Conservation (phyloP, 805 yeast genomes). For the Yarrowia hollandica region DNA sequence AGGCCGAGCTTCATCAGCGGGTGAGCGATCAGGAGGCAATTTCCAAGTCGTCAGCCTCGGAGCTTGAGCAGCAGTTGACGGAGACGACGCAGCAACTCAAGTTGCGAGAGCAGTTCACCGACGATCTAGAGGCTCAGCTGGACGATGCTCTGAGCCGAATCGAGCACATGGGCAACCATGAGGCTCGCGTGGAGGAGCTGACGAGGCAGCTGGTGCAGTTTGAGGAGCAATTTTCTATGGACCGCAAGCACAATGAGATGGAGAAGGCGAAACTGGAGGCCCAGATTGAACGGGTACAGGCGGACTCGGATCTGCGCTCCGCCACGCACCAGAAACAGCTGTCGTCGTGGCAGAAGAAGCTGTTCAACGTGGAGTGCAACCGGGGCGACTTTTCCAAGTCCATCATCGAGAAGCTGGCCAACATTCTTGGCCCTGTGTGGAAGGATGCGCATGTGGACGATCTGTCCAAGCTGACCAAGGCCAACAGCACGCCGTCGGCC, state of each 20-base stretch:
- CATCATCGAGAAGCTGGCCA: conserved; percentile 22
- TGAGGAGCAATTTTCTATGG: conserved; percentile 1
- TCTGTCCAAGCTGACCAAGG: neutral
- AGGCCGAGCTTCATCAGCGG: neutral
- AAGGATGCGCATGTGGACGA: conserved; percentile 6
- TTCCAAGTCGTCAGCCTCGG: neutral
- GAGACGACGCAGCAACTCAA: neutral
- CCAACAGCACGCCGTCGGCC: conserved; percentile 20
- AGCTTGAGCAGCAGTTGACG: neutral
- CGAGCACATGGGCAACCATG: conserved; percentile 23
- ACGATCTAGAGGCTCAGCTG: conserved; percentile 6
- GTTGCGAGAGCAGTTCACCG: conserved; percentile 2
- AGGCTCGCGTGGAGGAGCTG: conserved; percentile 18
- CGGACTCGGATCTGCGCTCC: conserved; percentile 12
- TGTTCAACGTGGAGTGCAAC: conserved; percentile 27
- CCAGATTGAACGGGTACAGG: conserved; percentile 4
- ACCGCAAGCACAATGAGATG: conserved; percentile 13
- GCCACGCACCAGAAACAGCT: conserved; percentile 18
- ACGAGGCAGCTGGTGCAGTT: conserved; percentile 12
- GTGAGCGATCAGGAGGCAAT: conserved; percentile 11
- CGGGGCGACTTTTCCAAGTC: conserved; percentile 20
- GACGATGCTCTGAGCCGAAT: conserved; percentile 2
- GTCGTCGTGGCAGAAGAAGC: conserved; percentile 23
- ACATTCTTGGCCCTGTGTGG: conserved; percentile 17
- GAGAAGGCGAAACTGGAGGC: conserved; percentile 2